These are phyloP conservation scores for Sclerotinia sclerotiorum DNA, from an alignment of 2,329 filamentous ascomycete species.

Conservation along the genomic window DNA sequence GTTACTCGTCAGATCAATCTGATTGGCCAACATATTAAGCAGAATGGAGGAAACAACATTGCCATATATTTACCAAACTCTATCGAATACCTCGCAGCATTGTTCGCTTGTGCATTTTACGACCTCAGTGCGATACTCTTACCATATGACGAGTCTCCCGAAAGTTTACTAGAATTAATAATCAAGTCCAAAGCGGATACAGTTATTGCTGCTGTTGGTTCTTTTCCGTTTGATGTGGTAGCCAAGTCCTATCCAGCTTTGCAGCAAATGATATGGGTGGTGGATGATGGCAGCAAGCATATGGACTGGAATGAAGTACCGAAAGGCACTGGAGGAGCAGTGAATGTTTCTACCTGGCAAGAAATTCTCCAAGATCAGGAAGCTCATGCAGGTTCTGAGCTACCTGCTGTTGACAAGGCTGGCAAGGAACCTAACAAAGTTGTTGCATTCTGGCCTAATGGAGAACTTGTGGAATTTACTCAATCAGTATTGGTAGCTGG, in stretches of 20 bases:
- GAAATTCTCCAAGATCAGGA: slow-evolving; percentile 76
- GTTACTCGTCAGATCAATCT: slow-evolving; percentile 84
- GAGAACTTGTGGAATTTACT: slow-evolving; percentile 77
- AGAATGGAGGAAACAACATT: slow-evolving; percentile 71
- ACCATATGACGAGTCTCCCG: slow-evolving; percentile 74
- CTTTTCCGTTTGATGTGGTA: slow-evolving; percentile 76
- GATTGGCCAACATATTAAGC: slow-evolving; percentile 73
- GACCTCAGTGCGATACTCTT: slow-evolving; percentile 75
- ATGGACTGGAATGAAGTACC: slow-evolving; percentile 95
- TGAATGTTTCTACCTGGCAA: slow-evolving; percentile 90
- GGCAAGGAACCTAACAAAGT: slow-evolving; percentile 52
- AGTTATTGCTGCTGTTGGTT: slow-evolving; percentile 80
- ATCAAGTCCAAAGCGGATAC: slow-evolving; percentile 73
- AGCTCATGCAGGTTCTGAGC: slow-evolving; percentile 55
- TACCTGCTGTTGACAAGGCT: slow-evolving; percentile 63
- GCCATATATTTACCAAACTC: slow-evolving; percentile 94
- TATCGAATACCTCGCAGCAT: slow-evolving; percentile 75
- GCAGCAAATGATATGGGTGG: slow-evolving; percentile 84
- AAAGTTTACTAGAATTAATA: slow-evolving; percentile 70
- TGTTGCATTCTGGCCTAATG: slow-evolving; percentile 66
- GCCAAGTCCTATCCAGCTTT: slow-evolving; percentile 68
- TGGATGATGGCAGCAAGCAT: slow-evolving; percentile 84
- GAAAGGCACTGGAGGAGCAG: slow-evolving; percentile 67
- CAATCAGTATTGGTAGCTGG: slow-evolving; percentile 85
- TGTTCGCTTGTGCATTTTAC: slow-evolving; percentile 91